Percentiles rank a stretch among this genome's conserved stretches.
Evolutionary conservation across 179 eudicot species (phyloP).

Genomic region (Beta lomatogona): DNA sequence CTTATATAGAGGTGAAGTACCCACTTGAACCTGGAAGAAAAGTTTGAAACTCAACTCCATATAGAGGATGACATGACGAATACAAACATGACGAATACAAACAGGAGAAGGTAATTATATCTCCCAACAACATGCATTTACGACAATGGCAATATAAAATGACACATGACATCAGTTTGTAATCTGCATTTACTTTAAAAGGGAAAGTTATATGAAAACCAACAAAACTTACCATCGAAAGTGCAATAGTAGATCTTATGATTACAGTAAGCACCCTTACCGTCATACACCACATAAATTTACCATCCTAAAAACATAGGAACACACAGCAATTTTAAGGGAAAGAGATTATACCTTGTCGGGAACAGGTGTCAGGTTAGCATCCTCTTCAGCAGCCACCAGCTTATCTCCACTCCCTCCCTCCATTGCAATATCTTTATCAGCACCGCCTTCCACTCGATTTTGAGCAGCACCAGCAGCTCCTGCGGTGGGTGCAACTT

Average conservation of each 20-base stretch:
- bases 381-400: slow-evolving; percentile 71
- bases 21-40: slow-evolving; percentile 80
- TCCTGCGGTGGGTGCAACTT: slow-evolving; percentile 50
- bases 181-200: background rate
- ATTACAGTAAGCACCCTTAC: background rate
- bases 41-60: background rate
- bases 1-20: slow-evolving; percentile 76
- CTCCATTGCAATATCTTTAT: slow-evolving; percentile 76
- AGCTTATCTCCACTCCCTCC: slow-evolving; percentile 77
- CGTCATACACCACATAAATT: slow-evolving; percentile 5
- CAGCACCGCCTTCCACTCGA: slow-evolving; percentile 60
- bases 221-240: background rate
- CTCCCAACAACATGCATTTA: background rate
- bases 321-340: background rate
- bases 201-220: background rate
- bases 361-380: slow-evolving; percentile 80
- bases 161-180: background rate
- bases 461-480: slow-evolving; percentile 55
- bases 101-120: background rate
- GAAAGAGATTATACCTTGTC: slow-evolving; percentile 59
- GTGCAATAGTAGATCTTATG: background rate
- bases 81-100: slow-evolving; percentile 11
- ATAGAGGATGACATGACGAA: slow-evolving; percentile 1
- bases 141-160: background rate
- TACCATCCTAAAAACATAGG: slow-evolving; percentile 4